Percentiles rank a stretch among this genome's conserved stretches.
phyloP scores from a whole-genome alignment of 352 stramenopile species.

The Halophytophthora batemanensis region DNA sequence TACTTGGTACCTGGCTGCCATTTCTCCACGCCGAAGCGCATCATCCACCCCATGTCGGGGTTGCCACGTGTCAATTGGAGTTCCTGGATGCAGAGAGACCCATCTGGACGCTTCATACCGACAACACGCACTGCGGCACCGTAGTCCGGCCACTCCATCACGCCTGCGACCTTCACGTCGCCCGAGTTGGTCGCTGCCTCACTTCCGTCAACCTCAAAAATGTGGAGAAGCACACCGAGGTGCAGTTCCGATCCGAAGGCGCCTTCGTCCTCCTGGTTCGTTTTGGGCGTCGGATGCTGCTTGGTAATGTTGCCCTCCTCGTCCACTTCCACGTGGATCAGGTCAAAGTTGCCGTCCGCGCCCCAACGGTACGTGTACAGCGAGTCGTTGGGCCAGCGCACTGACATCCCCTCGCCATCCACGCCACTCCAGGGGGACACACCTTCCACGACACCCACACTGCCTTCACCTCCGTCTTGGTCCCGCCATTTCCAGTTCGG shows the following conservation, averaged over 20 bases:
- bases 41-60: constrained; percentile 82
- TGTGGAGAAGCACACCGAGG: constrained; percentile 72
- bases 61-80: constrained; percentile 78
- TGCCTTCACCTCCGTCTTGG: constrained; percentile 85
- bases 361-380: constrained; percentile 89
- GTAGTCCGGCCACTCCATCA: constrained; percentile 86
- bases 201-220: constrained; percentile 35
- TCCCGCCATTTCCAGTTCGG: constrained; percentile 90
- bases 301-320: constrained; percentile 71
- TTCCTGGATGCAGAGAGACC: constrained; percentile 71
- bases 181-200: constrained; percentile 2
- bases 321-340: constrained; percentile 83
- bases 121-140: constrained; percentile 67
- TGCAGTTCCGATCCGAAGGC: constrained; percentile 75
- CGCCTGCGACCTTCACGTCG: constrained; percentile 44
- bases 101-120: constrained; percentile 53
- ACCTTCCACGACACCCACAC: constrained; percentile 76
- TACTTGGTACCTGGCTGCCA: constrained; percentile 89
- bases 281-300: constrained; percentile 66
- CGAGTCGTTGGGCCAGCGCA: constrained; percentile 86
- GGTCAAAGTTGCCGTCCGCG: constrained; percentile 83
- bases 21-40: constrained; percentile 83
- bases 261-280: constrained; percentile 69
- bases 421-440: constrained; percentile 87
- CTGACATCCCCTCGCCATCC: constrained; percentile 87